phyloP scores from a whole-genome alignment of 139 green algal species.

The Chlamydomonas eustigma region DNA sequence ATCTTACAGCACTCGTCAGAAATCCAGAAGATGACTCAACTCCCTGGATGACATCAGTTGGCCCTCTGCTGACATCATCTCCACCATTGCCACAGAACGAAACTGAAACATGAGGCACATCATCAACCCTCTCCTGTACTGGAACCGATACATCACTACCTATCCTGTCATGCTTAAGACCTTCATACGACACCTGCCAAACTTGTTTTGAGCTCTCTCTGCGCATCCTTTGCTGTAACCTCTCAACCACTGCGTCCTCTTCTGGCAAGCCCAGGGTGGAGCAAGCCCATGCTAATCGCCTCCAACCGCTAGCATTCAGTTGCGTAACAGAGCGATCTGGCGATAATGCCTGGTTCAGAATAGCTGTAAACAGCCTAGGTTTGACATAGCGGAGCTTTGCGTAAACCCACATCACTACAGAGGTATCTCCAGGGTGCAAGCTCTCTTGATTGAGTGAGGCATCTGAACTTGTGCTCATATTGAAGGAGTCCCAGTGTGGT shows the following conservation, averaged over 20 bases:
- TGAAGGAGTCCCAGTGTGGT: background rate
- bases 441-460: background rate
- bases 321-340: background rate
- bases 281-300: conserved; percentile 14
- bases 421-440: conserved; percentile 19
- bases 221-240: too few species aligned
- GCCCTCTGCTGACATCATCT: too few species aligned
- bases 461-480: background rate
- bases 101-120: too few species aligned
- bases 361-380: conserved; percentile 19
- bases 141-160: too few species aligned
- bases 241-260: conserved; percentile 2
- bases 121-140: too few species aligned
- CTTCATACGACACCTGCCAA: too few species aligned
- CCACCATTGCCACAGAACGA: too few species aligned
- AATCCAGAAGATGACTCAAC: too few species aligned
- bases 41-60: too few species aligned
- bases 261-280: conserved; percentile 19
- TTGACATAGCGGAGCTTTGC: conserved; percentile 24
- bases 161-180: too few species aligned
- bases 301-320: background rate
- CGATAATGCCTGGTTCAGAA: conserved; percentile 3
- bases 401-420: conserved; percentile 25
- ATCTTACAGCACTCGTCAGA: too few species aligned
- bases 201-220: too few species aligned